phyloP scores from a whole-genome alignment of 2,329 filamentous ascomycete species.

The Eurotiales sp. region DNA sequence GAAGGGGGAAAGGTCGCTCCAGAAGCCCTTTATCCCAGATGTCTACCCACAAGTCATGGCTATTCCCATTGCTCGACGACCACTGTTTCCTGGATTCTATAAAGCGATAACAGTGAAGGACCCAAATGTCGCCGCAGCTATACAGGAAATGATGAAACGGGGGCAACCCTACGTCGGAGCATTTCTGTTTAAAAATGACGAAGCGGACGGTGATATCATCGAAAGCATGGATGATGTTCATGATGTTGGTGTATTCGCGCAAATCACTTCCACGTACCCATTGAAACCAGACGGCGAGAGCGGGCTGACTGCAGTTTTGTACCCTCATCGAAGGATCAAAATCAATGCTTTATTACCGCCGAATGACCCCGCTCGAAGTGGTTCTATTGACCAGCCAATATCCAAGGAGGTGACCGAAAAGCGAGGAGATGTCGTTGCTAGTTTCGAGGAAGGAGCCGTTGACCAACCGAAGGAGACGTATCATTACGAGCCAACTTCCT shows the following conservation, averaged over 20 bases:
- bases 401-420: constrained; percentile 54
- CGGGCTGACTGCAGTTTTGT: constrained; percentile 86
- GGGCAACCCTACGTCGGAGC: constrained; percentile 97
- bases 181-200: constrained; percentile 95
- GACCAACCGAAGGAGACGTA: constrained; percentile 46
- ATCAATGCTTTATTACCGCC: constrained; percentile 80
- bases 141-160: constrained; percentile 93
- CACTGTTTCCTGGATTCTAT: constrained; percentile 96
- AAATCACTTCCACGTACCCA: constrained; percentile 94
- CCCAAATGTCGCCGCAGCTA: constrained; percentile 82
- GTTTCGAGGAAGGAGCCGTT: constrained; percentile 80
- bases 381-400: constrained; percentile 27
- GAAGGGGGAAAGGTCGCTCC: constrained; percentile 69
- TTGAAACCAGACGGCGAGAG: constrained; percentile 63
- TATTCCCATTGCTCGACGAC: constrained; percentile 89
- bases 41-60: constrained; percentile 97
- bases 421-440: constrained; percentile 91
- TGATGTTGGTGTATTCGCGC: constrained; percentile 93
- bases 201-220: constrained; percentile 89
- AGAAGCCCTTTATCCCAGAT: constrained; percentile 87
- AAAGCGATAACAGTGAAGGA: constrained; percentile 97
- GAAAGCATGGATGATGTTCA: constrained; percentile 87
- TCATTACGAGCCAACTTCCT: constrained; percentile 81
- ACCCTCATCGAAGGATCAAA: constrained; percentile 91
- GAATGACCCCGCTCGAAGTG: constrained; percentile 33